Evolutionary conservation across 2,329 filamentous ascomycete genomes (phyloP), one percentile per base, ranked within the genome.

Genomic region (Ambrosiella beaveri): DNA sequence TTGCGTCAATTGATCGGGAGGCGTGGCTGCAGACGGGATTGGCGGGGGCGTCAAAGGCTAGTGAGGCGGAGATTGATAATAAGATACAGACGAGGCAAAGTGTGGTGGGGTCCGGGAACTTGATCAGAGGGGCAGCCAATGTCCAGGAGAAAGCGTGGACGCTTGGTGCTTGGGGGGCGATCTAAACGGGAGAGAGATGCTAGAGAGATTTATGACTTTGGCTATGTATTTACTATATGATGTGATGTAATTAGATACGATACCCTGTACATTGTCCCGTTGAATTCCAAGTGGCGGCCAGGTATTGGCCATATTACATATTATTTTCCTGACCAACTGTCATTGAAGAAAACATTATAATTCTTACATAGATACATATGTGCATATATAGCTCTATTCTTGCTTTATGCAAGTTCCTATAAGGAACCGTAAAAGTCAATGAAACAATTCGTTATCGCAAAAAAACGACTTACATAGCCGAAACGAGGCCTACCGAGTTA

Each of bases 1-100:
- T 87, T 56, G 82, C 84, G 1, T 78, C 82, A 37, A 73, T 90
- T 17, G 86, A 89, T 62, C 74, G 82, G 35, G 86, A 91, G 6
- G 72, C 79, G 39, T 91, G 86, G 75, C 67, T 82, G 51, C 80
- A 81, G 63, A 77, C 87, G 62, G 86, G 86, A 1, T 70, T 78
- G 19, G 71, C 72, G 15, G 84, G 84, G 2, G 83, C 84, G 1
- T 78, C 74, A 15, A 75, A 75, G 51, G 74, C 80, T 1, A 73
- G 68, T 50, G 83, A 86, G 12, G 73, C 84, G 3, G 79, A 82
- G 61, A 37, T 54, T 45, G 57, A 59, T 59, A 65, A 75, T 47
- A 79, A 78, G 68, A 70, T 73, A 1, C 75, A 76, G 62, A 51
- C 47, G 35, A 74, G 82, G 59, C 81, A 85, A 67, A 85, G 82